phyloP scores from a whole-genome alignment of 1,139 yeast genomes.

The Meyerozyma carpophila region DNA sequence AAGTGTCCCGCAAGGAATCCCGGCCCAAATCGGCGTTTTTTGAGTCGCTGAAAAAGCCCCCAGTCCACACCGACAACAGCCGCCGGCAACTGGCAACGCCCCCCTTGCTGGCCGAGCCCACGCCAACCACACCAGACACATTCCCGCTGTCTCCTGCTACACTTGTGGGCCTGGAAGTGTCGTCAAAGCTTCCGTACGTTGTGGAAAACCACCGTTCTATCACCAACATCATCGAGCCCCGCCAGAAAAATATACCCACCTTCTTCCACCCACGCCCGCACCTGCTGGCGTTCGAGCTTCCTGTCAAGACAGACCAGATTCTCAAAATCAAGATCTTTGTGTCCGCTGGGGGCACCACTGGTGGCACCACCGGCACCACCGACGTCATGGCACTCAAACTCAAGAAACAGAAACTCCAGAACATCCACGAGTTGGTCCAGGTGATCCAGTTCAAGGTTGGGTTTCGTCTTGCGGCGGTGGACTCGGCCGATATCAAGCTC shows the following conservation, averaged over 20 bases:
- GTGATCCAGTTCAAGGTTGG: conserved; percentile 18
- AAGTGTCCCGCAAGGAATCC: background rate
- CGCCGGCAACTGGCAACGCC: too few relatives aligned
- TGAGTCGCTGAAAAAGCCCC: background rate
- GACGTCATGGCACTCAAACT: conserved; percentile 18
- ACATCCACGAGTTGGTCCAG: conserved; percentile 21
- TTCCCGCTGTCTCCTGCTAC: background rate
- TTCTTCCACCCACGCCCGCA: background rate
- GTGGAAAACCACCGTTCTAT: background rate
- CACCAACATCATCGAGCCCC: background rate
- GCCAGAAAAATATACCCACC: background rate
- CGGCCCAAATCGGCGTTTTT: background rate
- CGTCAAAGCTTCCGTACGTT: background rate
- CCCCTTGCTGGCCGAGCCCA: too few relatives aligned
- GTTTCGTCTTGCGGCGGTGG: conserved; percentile 12
- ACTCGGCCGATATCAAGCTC: conserved; percentile 14
- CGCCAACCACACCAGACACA: background rate
- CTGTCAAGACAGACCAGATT: conserved; percentile 2
- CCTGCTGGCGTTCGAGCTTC: background rate
- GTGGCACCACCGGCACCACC: background rate
- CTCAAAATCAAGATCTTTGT: conserved; percentile 18
- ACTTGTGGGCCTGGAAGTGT: background rate
- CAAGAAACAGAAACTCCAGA: conserved; percentile 21
- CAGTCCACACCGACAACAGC: background rate
- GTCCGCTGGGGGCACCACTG: background rate